phyloP scores from a whole-genome alignment of 768 basidiomycete genomes.

The Tulasnella sp. region DNA sequence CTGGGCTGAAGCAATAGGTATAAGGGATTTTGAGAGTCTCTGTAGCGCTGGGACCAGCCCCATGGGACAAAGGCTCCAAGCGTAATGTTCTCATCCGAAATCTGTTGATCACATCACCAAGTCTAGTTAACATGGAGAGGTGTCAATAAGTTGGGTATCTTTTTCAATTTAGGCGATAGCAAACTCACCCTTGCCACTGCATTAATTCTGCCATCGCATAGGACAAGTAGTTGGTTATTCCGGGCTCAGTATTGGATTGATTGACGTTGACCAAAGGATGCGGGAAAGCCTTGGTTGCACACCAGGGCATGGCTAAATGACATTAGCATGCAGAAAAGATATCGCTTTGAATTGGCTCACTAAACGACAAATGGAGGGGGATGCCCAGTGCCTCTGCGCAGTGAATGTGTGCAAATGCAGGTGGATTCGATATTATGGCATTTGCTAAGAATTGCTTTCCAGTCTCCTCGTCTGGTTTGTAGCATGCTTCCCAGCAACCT shows the following conservation, averaged over 20 bases:
- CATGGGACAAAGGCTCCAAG: conserved; percentile 35
- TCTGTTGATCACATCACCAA: conserved; percentile 48
- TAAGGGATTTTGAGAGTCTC: conserved; percentile 45
- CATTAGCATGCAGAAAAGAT: background rate
- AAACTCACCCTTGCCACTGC: conserved; percentile 44
- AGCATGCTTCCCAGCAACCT: conserved; percentile 45
- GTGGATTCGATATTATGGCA: conserved; percentile 56
- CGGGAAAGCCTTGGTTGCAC: conserved; percentile 41
- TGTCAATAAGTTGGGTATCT: background rate
- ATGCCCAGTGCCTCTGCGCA: conserved; percentile 52
- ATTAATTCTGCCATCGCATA: conserved; percentile 46
- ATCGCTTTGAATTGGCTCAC: conserved; percentile 27
- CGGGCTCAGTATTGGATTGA: conserved; percentile 38
- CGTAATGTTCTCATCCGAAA: conserved; percentile 40
- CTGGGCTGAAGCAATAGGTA: conserved; percentile 51
- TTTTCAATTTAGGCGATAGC: too few relatives aligned
- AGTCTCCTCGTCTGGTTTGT: conserved; percentile 34
- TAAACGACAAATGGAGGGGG: conserved; percentile 44
- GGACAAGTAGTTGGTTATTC: conserved; percentile 45
- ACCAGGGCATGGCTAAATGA: conserved; percentile 59
- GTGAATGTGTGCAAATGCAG: conserved; percentile 51
- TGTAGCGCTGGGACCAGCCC: conserved; percentile 38
- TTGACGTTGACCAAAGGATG: conserved; percentile 53
- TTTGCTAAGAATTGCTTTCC: conserved; percentile 42
- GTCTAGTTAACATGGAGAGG: conserved; percentile 25